These are phyloP conservation scores for Metarhizium album DNA, from an alignment of 2,329 filamentous ascomycete species.

Conservation along the genomic window DNA sequence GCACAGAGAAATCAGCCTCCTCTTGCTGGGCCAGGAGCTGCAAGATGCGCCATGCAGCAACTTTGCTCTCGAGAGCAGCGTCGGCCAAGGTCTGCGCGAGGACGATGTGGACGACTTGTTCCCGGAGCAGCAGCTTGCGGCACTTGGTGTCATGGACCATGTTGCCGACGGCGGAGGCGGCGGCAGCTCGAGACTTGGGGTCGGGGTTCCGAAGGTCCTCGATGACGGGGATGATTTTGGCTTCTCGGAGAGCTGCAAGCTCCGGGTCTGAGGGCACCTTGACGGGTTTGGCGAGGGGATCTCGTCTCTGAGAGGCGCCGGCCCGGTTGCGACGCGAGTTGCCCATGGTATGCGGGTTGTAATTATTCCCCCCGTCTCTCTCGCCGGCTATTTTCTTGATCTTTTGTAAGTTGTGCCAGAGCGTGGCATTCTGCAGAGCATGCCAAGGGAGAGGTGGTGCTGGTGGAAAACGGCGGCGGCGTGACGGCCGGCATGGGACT, in stretches of 20 bases:
- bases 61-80: slow-evolving; percentile 48
- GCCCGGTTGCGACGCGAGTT: slow-evolving; percentile 47
- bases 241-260: slow-evolving; percentile 50
- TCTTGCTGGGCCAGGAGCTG: slow-evolving; percentile 51
- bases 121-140: slow-evolving; percentile 53
- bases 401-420: background rate
- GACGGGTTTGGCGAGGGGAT: slow-evolving; percentile 45
- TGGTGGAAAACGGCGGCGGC: background rate
- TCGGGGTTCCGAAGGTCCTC: slow-evolving; percentile 49
- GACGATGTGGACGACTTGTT: slow-evolving; percentile 53
- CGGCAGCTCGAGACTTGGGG: slow-evolving; percentile 46
- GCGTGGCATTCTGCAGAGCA: background rate
- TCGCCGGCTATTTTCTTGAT: background rate
- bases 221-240: slow-evolving; percentile 52
- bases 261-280: slow-evolving; percentile 54
- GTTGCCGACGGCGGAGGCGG: slow-evolving; percentile 49
- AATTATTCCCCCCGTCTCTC: no score
- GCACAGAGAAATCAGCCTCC: slow-evolving; percentile 55
- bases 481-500: background rate
- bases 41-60: slow-evolving; percentile 58
- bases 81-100: slow-evolving; percentile 56
- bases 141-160: slow-evolving; percentile 51
- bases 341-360: slow-evolving; percentile 32
- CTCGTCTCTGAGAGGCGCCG: slow-evolving; percentile 35
- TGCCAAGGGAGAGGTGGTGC: background rate